These are phyloP conservation scores for Pulveroboletus frians DNA, from an alignment of 768 basidiomycete species.

Conservation along the genomic window DNA sequence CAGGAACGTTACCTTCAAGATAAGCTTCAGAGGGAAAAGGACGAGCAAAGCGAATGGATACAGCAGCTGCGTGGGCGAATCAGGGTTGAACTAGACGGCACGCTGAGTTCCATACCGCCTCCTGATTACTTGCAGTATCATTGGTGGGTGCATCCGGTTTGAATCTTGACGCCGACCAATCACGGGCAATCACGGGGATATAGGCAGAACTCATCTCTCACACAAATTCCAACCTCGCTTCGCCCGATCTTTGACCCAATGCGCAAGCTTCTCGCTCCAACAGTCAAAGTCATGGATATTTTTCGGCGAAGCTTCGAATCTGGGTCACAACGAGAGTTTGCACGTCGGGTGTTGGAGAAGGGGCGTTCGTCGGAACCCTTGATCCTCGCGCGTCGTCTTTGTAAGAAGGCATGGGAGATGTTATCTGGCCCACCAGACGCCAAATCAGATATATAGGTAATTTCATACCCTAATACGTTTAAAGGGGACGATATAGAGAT, in stretches of 20 bases:
- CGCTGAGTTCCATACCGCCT: conserved; percentile 25
- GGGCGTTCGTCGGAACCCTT: conserved; percentile 58
- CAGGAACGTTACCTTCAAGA: conserved; percentile 38
- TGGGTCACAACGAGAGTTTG: conserved; percentile 57
- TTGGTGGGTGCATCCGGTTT: conserved; percentile 35
- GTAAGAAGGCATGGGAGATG: conserved; percentile 37
- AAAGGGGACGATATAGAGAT: not conserved
- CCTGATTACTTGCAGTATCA: conserved; percentile 23
- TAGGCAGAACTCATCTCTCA: conserved; percentile 49
- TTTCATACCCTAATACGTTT: conserved; percentile 20
- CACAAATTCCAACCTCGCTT: conserved; percentile 54
- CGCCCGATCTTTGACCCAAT: conserved; percentile 51
- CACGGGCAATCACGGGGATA: not conserved
- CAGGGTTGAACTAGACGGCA: conserved; percentile 24
- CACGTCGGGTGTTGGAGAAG: conserved; percentile 56
- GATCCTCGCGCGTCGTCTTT: conserved; percentile 36
- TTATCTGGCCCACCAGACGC: conserved; percentile 29
- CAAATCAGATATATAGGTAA: conserved; percentile 21
- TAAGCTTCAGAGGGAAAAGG: conserved; percentile 38
- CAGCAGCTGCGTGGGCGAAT: conserved; percentile 19
- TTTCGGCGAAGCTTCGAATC: conserved; percentile 49
- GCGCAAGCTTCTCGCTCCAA: conserved; percentile 52
- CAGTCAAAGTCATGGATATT: conserved; percentile 46
- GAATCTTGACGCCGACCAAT: not conserved
- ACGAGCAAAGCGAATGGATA: conserved; percentile 48